These are phyloP conservation scores for Aureobasidium uvarum DNA, from an alignment of 2,329 filamentous ascomycete genomes.

Conservation along the genomic window DNA sequence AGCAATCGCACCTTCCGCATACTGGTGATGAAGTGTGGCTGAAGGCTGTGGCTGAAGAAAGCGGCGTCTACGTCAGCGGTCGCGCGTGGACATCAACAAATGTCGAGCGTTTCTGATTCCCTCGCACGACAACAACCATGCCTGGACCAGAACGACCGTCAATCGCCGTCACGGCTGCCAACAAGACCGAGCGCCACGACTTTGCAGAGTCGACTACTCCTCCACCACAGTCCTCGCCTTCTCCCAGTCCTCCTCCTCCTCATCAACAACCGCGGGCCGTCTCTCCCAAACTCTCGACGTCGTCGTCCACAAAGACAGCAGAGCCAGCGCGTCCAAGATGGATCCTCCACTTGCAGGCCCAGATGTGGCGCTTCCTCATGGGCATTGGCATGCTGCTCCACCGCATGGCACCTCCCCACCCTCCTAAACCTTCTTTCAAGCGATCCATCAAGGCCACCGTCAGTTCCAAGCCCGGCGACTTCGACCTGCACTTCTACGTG, in stretches of 20 bases:
- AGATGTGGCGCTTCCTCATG: slow-evolving; percentile 67
- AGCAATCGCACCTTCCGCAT: neutral
- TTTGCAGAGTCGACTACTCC: slow-evolving; percentile 3
- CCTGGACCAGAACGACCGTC: neutral
- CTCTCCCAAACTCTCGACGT: neutral
- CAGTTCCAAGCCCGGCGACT: slow-evolving; percentile 46
- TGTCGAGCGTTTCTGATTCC: neutral
- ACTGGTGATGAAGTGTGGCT: no score
- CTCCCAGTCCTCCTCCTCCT: neutral
- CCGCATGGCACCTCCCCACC: slow-evolving; percentile 58
- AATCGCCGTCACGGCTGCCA: slow-evolving; percentile 1
- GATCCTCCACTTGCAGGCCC: slow-evolving; percentile 62
- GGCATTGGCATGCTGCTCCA: slow-evolving; percentile 68
- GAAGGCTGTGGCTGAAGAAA: no score
- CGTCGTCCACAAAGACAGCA: neutral
- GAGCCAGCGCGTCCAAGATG: slow-evolving; percentile 42
- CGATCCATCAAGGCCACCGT: slow-evolving; percentile 54
- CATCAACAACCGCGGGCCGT: neutral
- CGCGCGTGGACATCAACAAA: neutral
- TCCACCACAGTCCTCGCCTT: neutral
- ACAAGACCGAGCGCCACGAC: slow-evolving; percentile 5
- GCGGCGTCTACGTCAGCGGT: neutral
- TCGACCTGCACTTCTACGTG: slow-evolving; percentile 61
- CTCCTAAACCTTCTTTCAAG: slow-evolving; percentile 60
- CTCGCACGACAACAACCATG: neutral